Conservation (phyloP, 257 asterid genomes). For the Solanum phureja region DNA sequence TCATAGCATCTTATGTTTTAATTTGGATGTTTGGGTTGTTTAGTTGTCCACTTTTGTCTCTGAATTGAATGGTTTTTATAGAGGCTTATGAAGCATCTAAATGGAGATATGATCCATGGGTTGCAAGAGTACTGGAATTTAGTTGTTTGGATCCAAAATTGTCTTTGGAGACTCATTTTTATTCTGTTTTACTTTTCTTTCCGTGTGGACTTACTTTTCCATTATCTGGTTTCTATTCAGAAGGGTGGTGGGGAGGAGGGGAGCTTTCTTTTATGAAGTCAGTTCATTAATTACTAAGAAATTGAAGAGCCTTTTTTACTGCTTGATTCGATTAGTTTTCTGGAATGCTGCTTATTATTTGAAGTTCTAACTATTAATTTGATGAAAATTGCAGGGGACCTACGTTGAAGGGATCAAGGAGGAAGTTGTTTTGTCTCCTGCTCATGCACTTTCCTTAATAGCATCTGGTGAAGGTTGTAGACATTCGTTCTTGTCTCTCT, state of each 20-base stretch:
- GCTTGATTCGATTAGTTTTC: neutral
- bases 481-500: neutral
- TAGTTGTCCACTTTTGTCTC: neutral
- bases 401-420: slow-evolving; percentile 85
- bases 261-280: neutral
- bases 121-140: neutral
- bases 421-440: slow-evolving; percentile 83
- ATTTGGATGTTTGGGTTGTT: neutral
- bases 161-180: neutral
- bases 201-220: neutral
- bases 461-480: slow-evolving; percentile 80
- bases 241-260: neutral
- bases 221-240: neutral
- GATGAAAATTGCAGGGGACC: slow-evolving; percentile 40
- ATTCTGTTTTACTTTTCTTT: neutral
- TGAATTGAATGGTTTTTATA: neutral
- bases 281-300: neutral
- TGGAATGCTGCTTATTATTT: neutral
- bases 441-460: slow-evolving; percentile 84
- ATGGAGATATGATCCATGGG: neutral
- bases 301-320: neutral
- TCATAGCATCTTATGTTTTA: neutral
- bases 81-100: neutral
- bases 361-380: neutral
- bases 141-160: neutral